Conservation (phyloP, 768 basidiomycete species). For the Boletus edulis region DNA sequence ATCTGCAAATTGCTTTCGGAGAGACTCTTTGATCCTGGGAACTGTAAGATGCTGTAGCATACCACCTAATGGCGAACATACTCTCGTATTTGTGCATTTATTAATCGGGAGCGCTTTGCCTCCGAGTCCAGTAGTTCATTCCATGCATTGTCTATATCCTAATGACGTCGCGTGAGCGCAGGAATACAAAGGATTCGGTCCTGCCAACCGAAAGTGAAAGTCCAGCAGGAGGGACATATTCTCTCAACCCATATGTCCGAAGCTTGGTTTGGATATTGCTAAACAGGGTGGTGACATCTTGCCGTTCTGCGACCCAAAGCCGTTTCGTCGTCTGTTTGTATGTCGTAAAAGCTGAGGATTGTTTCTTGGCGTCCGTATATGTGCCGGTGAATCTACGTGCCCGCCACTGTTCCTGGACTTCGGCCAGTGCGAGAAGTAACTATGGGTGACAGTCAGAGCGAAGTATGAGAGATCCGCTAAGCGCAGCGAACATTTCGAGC, state of each 20-base stretch:
- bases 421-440: constrained; percentile 65
- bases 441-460: constrained; percentile 25
- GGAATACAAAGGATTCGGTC: not conserved
- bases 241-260: constrained; percentile 81
- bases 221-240: constrained; percentile 78
- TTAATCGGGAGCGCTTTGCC: constrained; percentile 69
- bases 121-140: constrained; percentile 68
- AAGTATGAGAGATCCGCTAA: not conserved
- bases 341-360: constrained; percentile 64
- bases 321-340: constrained; percentile 89
- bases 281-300: constrained; percentile 84
- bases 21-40: constrained; percentile 73
- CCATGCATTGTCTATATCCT: constrained; percentile 82
- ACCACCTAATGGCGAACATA: constrained; percentile 38
- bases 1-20: constrained; percentile 75
- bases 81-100: constrained; percentile 90
- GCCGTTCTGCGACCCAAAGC: constrained; percentile 85
- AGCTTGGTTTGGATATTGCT: constrained; percentile 94
- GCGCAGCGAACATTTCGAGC: constrained; percentile 55
- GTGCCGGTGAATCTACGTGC: constrained; percentile 64
- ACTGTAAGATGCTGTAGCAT: not conserved
- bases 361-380: constrained; percentile 79
- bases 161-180: constrained; percentile 10
- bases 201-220: constrained; percentile 54
- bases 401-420: constrained; percentile 70